These are phyloP conservation scores for Durotheca rogersii DNA, from an alignment of 495 filamentous ascomycete species.

Conservation along the genomic window DNA sequence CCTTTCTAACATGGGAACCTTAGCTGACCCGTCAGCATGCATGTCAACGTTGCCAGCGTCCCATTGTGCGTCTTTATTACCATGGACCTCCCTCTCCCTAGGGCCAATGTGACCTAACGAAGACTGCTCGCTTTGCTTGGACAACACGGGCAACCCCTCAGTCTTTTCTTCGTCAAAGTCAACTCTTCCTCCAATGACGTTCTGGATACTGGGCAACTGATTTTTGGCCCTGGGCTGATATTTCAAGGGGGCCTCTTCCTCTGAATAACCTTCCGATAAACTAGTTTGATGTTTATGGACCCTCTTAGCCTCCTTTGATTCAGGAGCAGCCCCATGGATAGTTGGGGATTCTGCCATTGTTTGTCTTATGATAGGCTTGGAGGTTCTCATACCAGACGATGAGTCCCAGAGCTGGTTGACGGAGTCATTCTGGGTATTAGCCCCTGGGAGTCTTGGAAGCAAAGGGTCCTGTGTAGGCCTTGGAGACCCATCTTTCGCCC, in stretches of 20 bases:
- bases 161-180: neutral
- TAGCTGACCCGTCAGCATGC: neutral
- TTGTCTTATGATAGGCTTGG: neutral
- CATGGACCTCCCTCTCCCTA: neutral
- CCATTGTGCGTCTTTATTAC: neutral
- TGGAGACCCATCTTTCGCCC: neutral
- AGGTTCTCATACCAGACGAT: neutral
- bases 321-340: neutral
- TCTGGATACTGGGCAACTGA: neutral
- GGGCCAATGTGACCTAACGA: neutral
- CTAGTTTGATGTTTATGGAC: neutral
- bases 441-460: neutral
- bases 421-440: neutral
- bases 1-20: neutral
- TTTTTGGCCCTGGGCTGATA: neutral
- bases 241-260: neutral
- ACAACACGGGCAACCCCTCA: neutral
- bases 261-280: neutral
- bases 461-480: neutral
- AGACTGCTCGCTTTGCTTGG: neutral
- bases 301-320: neutral
- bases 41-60: neutral
- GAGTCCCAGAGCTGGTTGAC: no score
- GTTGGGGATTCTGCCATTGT: neutral
- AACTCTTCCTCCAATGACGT: neutral